phyloP scores from a whole-genome alignment of 164 flowering plant species.

The Vitis labrusca region DNA sequence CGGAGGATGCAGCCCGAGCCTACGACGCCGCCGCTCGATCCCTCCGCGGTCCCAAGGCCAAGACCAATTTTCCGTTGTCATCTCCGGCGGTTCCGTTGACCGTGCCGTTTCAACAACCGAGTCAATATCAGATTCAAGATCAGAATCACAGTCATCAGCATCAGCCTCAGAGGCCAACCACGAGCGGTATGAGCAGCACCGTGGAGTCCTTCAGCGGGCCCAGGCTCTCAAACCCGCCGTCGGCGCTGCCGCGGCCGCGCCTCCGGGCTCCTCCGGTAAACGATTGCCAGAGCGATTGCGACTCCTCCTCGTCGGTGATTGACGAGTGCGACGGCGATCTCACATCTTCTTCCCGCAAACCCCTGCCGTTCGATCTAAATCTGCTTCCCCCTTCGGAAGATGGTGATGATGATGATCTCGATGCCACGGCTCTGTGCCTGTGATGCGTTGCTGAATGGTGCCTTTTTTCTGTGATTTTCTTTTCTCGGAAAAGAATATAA shows the following conservation, averaged over 20 bases:
- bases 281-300: constrained; percentile 55
- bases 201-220: constrained; percentile 48
- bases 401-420: constrained; percentile 34
- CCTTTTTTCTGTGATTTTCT: constrained; percentile 5
- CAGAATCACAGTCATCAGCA: neutral
- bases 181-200: constrained; percentile 35
- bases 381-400: constrained; percentile 37
- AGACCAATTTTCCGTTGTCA: too few relatives aligned
- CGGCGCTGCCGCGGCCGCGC: constrained; percentile 5
- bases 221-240: constrained; percentile 11
- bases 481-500: constrained; percentile 12
- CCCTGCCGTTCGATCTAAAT: constrained; percentile 64
- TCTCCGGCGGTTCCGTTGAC: neutral
- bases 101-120: too few relatives aligned
- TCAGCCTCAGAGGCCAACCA: constrained; percentile 20
- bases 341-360: constrained; percentile 22
- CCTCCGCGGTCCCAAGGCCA: too few relatives aligned
- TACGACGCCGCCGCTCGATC: too few relatives aligned
- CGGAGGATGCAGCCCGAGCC: too few relatives aligned
- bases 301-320: constrained; percentile 51
- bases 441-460: constrained; percentile 22
- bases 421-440: constrained; percentile 52
- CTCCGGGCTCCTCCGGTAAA: constrained; percentile 17
- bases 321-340: constrained; percentile 28
- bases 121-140: constrained; percentile 1